Evolutionary conservation across 2,329 filamentous ascomycete species (phyloP).

Genomic region (Sporothrix phasma): DNA sequence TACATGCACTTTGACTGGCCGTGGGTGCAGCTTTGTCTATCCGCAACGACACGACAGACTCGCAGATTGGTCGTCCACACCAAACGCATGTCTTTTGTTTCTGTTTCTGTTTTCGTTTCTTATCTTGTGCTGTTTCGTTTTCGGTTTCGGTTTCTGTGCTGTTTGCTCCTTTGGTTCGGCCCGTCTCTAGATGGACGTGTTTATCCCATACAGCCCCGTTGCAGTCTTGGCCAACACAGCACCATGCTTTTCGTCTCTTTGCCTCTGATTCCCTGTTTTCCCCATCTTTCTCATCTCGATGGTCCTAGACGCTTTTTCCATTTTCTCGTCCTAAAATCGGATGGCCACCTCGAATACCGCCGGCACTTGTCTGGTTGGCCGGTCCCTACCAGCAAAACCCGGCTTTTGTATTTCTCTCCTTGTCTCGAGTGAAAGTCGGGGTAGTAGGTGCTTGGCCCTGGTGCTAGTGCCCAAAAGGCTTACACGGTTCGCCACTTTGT

Average conservation of each 20-base stretch:
- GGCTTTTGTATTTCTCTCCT: background rate
- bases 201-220: background rate
- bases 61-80: background rate
- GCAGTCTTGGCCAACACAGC: background rate
- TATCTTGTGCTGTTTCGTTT: too few relatives aligned
- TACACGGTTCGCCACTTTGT: too few relatives aligned
- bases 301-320: too few relatives aligned
- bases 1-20: background rate
- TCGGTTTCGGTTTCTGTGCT: too few relatives aligned
- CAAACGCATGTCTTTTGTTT: background rate
- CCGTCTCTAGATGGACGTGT: too few relatives aligned
- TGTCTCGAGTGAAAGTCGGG: background rate
- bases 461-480: background rate
- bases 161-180: too few relatives aligned
- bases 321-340: background rate
- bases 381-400: background rate
- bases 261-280: background rate
- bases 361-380: constrained; percentile 23
- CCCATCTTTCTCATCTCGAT: background rate
- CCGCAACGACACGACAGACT: background rate
- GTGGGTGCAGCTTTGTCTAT: background rate
- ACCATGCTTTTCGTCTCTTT: background rate
- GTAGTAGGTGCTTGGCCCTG: background rate
- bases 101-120: background rate
- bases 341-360: background rate